Conservation (phyloP, 1,139 yeast species). For the Pichia sorboxylosa region DNA sequence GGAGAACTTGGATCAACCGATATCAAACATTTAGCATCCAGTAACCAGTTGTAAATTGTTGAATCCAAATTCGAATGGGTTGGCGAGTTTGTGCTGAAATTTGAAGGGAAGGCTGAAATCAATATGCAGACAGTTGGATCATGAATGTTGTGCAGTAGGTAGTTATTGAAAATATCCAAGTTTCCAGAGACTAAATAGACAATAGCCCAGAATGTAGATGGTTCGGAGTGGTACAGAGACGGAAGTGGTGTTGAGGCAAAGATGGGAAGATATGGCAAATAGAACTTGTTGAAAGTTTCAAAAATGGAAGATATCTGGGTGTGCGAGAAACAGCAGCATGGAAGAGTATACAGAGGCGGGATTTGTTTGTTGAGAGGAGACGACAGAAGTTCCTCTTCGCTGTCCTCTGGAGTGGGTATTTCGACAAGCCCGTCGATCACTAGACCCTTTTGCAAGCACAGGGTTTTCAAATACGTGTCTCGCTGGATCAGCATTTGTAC, state of each 20-base stretch:
- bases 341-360: constrained; percentile 1
- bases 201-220: constrained; percentile 22
- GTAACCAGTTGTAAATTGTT: constrained; percentile 15
- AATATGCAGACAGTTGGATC: constrained; percentile 13
- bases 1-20: background rate
- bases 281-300: constrained; percentile 13
- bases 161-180: constrained; percentile 11
- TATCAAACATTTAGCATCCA: constrained; percentile 1
- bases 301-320: constrained; percentile 8
- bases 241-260: constrained; percentile 4
- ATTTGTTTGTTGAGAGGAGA: constrained; percentile 4
- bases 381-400: background rate
- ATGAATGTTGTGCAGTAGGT: constrained; percentile 7
- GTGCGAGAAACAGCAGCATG: constrained; percentile 5
- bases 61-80: constrained; percentile 12
- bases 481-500: constrained; percentile 19
- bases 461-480: constrained; percentile 15
- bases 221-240: constrained; percentile 14
- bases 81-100: constrained; percentile 4
- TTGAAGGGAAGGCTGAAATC: constrained; percentile 19
- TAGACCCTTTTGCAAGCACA: constrained; percentile 19
- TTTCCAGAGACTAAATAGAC: constrained; percentile 15
- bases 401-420: constrained; percentile 2
- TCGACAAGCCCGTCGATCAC: constrained; percentile 21
- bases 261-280: constrained; percentile 17